Conservation (phyloP, 768 basidiomycete species). For the Pulveroboletus sp. region DNA sequence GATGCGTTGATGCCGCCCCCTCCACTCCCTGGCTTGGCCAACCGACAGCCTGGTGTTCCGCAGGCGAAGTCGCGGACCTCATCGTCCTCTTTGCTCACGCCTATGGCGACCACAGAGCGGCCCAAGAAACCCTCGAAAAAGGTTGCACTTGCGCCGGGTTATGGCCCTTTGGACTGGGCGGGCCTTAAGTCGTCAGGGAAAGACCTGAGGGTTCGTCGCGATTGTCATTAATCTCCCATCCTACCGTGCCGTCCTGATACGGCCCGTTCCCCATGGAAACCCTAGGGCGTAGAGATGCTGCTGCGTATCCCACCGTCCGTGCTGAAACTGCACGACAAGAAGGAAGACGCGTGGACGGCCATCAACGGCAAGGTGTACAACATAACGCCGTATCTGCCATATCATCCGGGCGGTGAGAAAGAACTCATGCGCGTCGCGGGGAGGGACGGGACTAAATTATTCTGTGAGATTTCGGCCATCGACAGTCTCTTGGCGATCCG, state of each 20-base stretch:
- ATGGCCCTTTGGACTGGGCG: constrained; percentile 93
- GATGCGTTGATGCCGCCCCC: constrained; percentile 51
- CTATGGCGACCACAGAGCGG: constrained; percentile 58
- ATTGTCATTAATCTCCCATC: background rate
- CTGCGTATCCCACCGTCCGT: constrained; percentile 71
- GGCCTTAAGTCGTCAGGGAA: constrained; percentile 74
- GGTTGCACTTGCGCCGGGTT: constrained; percentile 87
- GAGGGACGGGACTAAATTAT: constrained; percentile 90
- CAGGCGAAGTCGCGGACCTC: constrained; percentile 19
- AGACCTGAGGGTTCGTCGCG: constrained; percentile 73
- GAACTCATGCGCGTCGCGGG: constrained; percentile 95
- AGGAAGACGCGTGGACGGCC: constrained; percentile 88
- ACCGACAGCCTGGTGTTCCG: constrained; percentile 31
- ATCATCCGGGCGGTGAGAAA: constrained; percentile 91
- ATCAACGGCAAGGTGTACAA: constrained; percentile 96
- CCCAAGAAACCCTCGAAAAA: constrained; percentile 65
- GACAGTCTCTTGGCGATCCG: background rate
- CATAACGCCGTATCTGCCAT: constrained; percentile 85
- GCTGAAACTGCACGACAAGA: constrained; percentile 75
- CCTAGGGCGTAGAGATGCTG: constrained; percentile 68
- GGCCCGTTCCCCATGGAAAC: background rate
- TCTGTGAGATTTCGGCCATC: constrained; percentile 60
- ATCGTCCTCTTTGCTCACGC: constrained; percentile 49
- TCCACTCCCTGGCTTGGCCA: constrained; percentile 40
- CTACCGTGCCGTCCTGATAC: background rate